Conservation (phyloP, 352 stramenopile species). For the Globisporangium lucens region DNA sequence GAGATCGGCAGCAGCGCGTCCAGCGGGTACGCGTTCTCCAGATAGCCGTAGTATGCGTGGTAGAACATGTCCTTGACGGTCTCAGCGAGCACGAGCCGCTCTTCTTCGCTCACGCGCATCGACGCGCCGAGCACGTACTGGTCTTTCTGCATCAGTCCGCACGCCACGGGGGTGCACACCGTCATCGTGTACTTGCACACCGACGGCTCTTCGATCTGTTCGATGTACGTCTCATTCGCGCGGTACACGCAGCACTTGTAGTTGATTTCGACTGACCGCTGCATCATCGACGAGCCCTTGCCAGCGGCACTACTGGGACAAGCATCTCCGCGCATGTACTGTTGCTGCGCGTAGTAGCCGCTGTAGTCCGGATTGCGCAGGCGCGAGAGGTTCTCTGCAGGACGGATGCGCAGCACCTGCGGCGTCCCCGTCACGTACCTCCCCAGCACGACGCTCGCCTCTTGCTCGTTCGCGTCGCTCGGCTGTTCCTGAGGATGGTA, state of each 20-base stretch:
- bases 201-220: constrained; percentile 47
- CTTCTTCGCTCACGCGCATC: constrained; percentile 49
- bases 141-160: constrained; percentile 65
- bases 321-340: constrained; percentile 40
- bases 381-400: constrained; percentile 31
- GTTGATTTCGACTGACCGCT: constrained; percentile 37
- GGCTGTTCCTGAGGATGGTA: constrained; percentile 34
- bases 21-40: constrained; percentile 79
- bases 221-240: constrained; percentile 83
- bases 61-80: constrained; percentile 90
- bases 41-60: constrained; percentile 86
- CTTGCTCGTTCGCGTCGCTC: background rate
- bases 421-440: constrained; percentile 28
- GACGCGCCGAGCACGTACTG: constrained; percentile 59
- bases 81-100: constrained; percentile 42
- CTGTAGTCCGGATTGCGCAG: constrained; percentile 46
- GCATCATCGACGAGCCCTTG: background rate
- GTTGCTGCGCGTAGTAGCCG: constrained; percentile 58
- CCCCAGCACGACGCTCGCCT: constrained; percentile 44
- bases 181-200: constrained; percentile 58
- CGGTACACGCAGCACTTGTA: constrained; percentile 79
- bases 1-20: constrained; percentile 75
- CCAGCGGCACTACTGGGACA: constrained; percentile 23
- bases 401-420: constrained; percentile 39
- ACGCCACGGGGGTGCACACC: constrained; percentile 74